These are phyloP conservation scores for Picea glauca DNA, from an alignment of 75 land plant genomes.

Conservation along the genomic window DNA sequence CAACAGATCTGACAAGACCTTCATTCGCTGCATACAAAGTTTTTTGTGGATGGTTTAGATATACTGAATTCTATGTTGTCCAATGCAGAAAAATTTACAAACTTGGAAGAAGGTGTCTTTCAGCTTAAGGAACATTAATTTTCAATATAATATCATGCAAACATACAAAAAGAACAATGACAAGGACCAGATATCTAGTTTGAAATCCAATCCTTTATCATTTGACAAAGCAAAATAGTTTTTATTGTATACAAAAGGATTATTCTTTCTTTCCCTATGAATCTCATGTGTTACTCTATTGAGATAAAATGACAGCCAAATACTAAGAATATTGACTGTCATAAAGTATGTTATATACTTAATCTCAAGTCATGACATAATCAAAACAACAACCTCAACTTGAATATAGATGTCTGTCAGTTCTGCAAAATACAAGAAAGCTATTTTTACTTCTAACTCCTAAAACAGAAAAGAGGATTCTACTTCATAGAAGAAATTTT, in stretches of 20 bases:
- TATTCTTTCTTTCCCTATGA: too few species aligned
- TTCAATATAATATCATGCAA: background rate
- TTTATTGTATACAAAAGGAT: too few species aligned
- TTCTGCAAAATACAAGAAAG: background rate
- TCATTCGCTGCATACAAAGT: slow-evolving; percentile 53
- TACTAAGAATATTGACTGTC: too few species aligned
- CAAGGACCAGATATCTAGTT: background rate
- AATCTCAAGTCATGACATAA: background rate
- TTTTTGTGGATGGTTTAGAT: slow-evolving; percentile 13
- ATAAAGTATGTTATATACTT: too few species aligned
- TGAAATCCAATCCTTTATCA: background rate
- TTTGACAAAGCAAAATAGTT: background rate
- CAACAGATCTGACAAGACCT: slow-evolving; percentile 75
- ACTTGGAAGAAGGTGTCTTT: too few species aligned
- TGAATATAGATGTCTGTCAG: background rate
- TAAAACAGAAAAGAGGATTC: background rate
- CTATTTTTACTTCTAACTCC: background rate
- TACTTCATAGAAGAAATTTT: too few species aligned
- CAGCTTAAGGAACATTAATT: too few species aligned
- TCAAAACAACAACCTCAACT: background rate
- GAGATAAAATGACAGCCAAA: too few species aligned
- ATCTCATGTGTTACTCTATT: too few species aligned
- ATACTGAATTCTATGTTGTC: background rate
- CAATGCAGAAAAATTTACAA: background rate
- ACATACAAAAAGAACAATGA: background rate